phyloP scores from a whole-genome alignment of 73 alveolate species.

The Tetrahymena borealis region DNA sequence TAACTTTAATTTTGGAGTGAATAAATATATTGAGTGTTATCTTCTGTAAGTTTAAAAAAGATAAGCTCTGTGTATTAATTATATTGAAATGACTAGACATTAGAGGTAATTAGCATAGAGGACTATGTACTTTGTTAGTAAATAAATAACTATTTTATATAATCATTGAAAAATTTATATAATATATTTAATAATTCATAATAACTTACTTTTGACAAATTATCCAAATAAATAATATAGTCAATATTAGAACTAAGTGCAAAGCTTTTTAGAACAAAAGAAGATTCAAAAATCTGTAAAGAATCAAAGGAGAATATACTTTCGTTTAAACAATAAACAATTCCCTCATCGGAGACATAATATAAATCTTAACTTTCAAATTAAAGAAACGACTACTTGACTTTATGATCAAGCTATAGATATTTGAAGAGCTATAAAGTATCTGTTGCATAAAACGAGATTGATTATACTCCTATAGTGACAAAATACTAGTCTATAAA shows the following conservation, averaged over 20 bases:
- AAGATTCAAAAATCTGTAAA: not conserved
- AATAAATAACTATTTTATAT: no score
- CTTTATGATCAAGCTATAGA: not conserved
- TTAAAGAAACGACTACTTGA: not conserved
- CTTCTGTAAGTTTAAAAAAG: no score
- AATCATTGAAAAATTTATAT: no score
- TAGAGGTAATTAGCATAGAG: no score
- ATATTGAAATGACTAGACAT: no score
- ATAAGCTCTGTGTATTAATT: no score
- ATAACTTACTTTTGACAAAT: not conserved
- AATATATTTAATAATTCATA: no score
- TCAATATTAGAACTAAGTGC: not conserved
- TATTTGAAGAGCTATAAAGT: not conserved
- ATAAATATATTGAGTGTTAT: no score
- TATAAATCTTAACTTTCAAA: not conserved
- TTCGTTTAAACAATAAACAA: not conserved
- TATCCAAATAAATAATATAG: not conserved
- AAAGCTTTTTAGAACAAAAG: not conserved
- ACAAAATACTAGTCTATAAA: not conserved
- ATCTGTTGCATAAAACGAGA: not conserved
- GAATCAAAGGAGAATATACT: not conserved
- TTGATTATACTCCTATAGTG: not conserved
- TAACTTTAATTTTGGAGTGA: no score
- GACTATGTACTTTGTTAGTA: no score
- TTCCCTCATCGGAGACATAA: not conserved